Evolutionary conservation across 2,329 filamentous ascomycete species (phyloP).

Genomic region (Mycosphaerelloides madeirae): DNA sequence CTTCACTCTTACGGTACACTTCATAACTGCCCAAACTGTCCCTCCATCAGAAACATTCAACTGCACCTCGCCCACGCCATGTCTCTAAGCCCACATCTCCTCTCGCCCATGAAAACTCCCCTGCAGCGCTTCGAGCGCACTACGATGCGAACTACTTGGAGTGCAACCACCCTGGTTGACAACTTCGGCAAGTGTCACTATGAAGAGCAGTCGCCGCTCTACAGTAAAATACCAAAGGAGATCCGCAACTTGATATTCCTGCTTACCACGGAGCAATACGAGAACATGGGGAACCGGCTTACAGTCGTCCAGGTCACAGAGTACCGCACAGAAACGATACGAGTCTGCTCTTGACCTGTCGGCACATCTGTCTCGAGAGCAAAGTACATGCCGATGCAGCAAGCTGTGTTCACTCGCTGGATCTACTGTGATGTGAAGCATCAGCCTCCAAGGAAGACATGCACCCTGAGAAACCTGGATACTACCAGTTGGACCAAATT

Average conservation of each 20-base stretch:
- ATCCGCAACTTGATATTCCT: constrained; percentile 33
- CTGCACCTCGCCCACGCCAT: no score
- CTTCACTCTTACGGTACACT: no score
- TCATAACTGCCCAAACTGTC: no score
- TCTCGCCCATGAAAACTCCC: no score
- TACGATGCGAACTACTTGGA: constrained; percentile 6
- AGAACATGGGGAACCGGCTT: constrained; percentile 26
- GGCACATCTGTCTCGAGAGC: constrained; percentile 34
- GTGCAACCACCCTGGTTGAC: constrained; percentile 7
- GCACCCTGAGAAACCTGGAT: neutral
- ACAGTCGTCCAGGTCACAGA: constrained; percentile 33
- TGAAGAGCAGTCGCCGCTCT: constrained; percentile 14
- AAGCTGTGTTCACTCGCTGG: constrained; percentile 31
- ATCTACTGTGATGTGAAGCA: constrained; percentile 10
- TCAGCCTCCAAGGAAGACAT: neutral
- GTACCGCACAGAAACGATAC: constrained; percentile 22
- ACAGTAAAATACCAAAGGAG: constrained; percentile 12
- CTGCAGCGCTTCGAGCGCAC: constrained; percentile 2
- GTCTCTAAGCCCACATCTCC: no score
- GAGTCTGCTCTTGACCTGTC: constrained; percentile 33
- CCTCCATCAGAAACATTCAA: no score
- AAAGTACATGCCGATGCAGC: constrained; percentile 27
- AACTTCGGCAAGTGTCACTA: constrained; percentile 10
- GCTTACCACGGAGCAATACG: constrained; percentile 30
- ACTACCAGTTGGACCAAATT: constrained; percentile 10